A percentile compares a stretch with the other conserved stretches of the same genome.
phyloP scores from a whole-genome alignment of 352 stramenopile genomes.

The Phytophthora agathidicida region DNA sequence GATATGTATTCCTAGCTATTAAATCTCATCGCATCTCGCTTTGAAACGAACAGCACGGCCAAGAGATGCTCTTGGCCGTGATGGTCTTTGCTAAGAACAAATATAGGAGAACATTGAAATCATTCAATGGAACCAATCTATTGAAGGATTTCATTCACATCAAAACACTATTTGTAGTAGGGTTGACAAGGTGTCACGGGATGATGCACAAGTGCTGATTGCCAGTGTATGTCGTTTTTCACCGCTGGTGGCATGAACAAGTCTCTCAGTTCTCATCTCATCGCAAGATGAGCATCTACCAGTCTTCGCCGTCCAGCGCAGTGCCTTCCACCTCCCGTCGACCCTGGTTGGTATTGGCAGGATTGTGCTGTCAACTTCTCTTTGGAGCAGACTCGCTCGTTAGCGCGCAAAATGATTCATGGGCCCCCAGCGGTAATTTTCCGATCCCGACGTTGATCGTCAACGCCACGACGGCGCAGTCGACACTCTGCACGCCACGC shows the following conservation, averaged over 20 bases:
- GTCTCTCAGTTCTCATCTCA: constrained; percentile 36
- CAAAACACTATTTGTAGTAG: constrained; percentile 15
- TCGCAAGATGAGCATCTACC: constrained; percentile 30
- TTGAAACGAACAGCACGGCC: too few relatives aligned
- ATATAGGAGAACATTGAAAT: too few relatives aligned
- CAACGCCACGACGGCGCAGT: constrained; percentile 41
- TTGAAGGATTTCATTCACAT: too few relatives aligned
- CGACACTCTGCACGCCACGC: constrained; percentile 54
- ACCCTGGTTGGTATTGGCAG: constrained; percentile 19
- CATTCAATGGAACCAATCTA: too few relatives aligned
- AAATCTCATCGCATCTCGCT: too few relatives aligned
- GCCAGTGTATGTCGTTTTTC: background rate
- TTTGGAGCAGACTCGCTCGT: constrained; percentile 18
- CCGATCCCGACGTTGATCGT: constrained; percentile 40
- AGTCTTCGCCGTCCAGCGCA: constrained; percentile 4
- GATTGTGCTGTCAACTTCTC: constrained; percentile 25
- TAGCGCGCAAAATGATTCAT: constrained; percentile 44
- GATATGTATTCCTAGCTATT: too few relatives aligned
- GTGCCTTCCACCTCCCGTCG: constrained; percentile 5
- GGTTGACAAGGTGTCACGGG: constrained; percentile 9
- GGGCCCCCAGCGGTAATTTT: constrained; percentile 48
- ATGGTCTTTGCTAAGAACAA: too few relatives aligned
- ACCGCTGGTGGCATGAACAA: background rate
- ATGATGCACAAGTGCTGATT: constrained; percentile 12
- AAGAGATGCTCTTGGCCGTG: too few relatives aligned